Evolutionary conservation across 257 asterid genomes (phyloP).

Genomic region (Solanum verrucosum): DNA sequence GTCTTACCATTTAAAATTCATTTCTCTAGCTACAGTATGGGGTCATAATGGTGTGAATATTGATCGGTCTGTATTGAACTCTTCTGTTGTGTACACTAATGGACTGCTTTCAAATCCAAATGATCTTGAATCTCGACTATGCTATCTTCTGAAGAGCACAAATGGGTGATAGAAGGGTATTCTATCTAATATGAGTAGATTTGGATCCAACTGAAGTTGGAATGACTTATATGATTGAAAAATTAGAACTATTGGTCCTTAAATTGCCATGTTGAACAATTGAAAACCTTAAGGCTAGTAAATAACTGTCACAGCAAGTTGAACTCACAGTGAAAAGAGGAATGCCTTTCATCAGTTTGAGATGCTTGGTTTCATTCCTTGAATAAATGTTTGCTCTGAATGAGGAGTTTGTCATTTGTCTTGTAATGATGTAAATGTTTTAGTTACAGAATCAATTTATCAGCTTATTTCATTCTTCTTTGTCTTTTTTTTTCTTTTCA

Average conservation of each 20-base stretch:
- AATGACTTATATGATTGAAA: not conserved
- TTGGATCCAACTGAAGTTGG: not conserved
- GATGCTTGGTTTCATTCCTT: not conserved
- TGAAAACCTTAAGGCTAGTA: not conserved
- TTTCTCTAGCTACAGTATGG: not conserved
- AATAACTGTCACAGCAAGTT: not conserved
- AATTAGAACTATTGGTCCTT: not conserved
- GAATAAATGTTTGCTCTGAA: not conserved
- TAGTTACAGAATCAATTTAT: not conserved
- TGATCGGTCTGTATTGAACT: not conserved
- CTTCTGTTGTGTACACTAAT: not conserved
- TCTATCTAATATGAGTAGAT: not conserved
- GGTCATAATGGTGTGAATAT: not conserved
- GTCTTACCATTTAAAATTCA: not conserved
- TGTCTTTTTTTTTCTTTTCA: constrained; percentile 13
- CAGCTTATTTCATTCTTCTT: not conserved
- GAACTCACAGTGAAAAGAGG: not conserved
- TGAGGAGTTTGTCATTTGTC: not conserved
- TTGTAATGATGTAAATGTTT: not conserved
- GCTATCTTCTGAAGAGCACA: not conserved
- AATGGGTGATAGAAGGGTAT: not conserved
- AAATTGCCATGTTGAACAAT: not conserved
- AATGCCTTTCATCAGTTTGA: not conserved
- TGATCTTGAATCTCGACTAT: not conserved
- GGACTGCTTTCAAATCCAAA: not conserved